These are phyloP conservation scores for Anthostomella pinea DNA, from an alignment of 2,329 filamentous ascomycete genomes.

Conservation along the genomic window DNA sequence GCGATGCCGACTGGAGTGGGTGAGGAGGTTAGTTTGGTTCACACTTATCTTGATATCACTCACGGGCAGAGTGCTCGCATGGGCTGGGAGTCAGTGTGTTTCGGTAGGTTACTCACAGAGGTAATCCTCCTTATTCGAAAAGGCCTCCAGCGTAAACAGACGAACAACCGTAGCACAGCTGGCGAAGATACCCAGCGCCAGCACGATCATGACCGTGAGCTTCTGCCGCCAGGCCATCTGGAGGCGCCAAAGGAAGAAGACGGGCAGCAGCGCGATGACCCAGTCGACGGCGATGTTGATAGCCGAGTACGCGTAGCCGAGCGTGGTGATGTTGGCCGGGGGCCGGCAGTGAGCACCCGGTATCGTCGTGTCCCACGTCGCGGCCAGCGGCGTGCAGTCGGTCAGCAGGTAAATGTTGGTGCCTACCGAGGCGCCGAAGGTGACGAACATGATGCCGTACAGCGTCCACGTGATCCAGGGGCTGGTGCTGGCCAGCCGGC, in stretches of 20 bases:
- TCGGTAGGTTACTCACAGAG: constrained; percentile 2
- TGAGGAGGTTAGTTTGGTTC: too few relatives aligned
- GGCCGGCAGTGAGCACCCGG: constrained; percentile 1
- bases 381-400: constrained; percentile 3
- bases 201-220: constrained; percentile 7
- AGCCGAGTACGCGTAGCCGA: constrained; percentile 8
- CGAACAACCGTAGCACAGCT: constrained; percentile 11
- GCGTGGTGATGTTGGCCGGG: background rate
- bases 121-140: background rate
- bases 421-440: background rate
- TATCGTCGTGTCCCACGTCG: constrained; percentile 4
- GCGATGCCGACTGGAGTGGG: background rate
- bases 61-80: too few relatives aligned
- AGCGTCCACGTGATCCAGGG: too few relatives aligned
- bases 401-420: constrained; percentile 8
- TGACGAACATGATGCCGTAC: constrained; percentile 1
- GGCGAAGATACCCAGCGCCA: constrained; percentile 18
- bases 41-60: too few relatives aligned
- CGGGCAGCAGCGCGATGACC: constrained; percentile 10
- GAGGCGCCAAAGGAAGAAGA: constrained; percentile 11
- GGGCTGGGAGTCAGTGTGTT: too few relatives aligned
- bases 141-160: constrained; percentile 1
- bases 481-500: too few relatives aligned
- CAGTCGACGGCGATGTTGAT: constrained; percentile 16
- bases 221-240: constrained; percentile 9